phyloP scores from a whole-genome alignment of 2,329 filamentous ascomycete species.

The Colletotrichum viniferum region DNA sequence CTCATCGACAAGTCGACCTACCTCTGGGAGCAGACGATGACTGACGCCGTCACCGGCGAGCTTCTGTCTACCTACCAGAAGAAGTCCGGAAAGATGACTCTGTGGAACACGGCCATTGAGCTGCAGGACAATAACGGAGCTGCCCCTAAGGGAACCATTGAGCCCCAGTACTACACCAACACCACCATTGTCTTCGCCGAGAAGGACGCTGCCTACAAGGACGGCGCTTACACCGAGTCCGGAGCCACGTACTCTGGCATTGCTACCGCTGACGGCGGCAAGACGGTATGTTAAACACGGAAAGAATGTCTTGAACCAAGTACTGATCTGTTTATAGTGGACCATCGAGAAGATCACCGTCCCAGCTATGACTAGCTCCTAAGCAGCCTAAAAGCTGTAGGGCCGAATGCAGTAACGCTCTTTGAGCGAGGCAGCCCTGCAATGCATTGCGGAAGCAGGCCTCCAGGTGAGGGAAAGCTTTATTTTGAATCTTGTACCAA shows the following conservation, averaged over 20 bases:
- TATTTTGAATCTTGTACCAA: not conserved
- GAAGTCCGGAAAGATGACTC: not conserved
- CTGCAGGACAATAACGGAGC: not conserved
- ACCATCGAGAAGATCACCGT: not conserved
- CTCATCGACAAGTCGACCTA: not conserved
- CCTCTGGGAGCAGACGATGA: not conserved
- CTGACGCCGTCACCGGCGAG: not conserved
- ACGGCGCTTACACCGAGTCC: not conserved
- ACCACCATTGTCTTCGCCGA: not conserved
- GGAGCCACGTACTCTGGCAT: not conserved
- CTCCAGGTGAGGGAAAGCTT: not conserved
- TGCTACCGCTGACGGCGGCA: not conserved
- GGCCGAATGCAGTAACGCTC: not conserved
- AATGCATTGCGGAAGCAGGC: not conserved
- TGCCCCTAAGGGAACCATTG: not conserved
- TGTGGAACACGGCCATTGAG: not conserved
- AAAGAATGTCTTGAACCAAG: fast-evolving
- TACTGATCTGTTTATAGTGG: not conserved
- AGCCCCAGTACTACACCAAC: not conserved
- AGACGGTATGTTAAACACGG: not conserved
- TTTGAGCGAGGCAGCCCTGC: not conserved
- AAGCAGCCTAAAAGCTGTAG: not conserved
- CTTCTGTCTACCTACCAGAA: not conserved
- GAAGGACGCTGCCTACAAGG: not conserved
- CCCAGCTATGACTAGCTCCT: not conserved